Conservation (phyloP, 2,329 filamentous ascomycete genomes). For the Clonostachys solani region DNA sequence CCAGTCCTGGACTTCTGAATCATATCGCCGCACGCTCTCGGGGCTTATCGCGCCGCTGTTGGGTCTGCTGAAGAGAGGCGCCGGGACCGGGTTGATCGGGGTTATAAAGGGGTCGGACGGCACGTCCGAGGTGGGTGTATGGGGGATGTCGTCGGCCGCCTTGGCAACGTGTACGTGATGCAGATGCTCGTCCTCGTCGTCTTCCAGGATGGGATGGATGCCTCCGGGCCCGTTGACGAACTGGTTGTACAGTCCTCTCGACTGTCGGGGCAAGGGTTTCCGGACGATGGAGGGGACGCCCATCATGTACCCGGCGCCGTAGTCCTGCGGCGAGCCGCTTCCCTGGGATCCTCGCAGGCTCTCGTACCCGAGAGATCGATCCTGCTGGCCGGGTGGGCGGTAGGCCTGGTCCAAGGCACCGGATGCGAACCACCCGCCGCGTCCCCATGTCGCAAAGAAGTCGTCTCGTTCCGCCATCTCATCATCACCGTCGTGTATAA, state of each 20-base stretch:
- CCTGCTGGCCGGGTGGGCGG: conserved; percentile 10
- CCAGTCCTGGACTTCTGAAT: conserved; percentile 55
- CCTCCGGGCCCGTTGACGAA: conserved; percentile 13
- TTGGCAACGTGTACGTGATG: neutral
- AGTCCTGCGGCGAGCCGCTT: conserved; percentile 20
- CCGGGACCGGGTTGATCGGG: conserved; percentile 21
- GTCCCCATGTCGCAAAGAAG: conserved; percentile 17
- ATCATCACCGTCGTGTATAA: conserved; percentile 32
- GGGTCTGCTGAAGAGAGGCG: conserved; percentile 21
- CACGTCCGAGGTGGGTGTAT: conserved; percentile 27
- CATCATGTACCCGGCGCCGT: conserved; percentile 20
- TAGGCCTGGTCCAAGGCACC: conserved; percentile 33
- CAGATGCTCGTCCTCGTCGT: conserved; percentile 46
- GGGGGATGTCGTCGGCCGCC: conserved; percentile 14
- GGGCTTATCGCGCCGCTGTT: conserved; percentile 17
- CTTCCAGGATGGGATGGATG: conserved; percentile 57
- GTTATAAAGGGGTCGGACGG: conserved; percentile 47
- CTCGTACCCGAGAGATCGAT: conserved; percentile 44
- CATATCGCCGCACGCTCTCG: conserved; percentile 25
- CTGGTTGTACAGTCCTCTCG: conserved; percentile 1
- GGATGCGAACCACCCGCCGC: conserved; percentile 37
- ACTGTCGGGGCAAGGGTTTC: conserved; percentile 17
- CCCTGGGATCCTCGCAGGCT: conserved; percentile 32
- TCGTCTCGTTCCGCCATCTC: conserved; percentile 40
- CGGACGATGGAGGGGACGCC: conserved; percentile 14